Evolutionary conservation across 805 yeast species (phyloP), one percentile per base, ranked within the genome.

Genomic region (Lipomyces anomalus): DNA sequence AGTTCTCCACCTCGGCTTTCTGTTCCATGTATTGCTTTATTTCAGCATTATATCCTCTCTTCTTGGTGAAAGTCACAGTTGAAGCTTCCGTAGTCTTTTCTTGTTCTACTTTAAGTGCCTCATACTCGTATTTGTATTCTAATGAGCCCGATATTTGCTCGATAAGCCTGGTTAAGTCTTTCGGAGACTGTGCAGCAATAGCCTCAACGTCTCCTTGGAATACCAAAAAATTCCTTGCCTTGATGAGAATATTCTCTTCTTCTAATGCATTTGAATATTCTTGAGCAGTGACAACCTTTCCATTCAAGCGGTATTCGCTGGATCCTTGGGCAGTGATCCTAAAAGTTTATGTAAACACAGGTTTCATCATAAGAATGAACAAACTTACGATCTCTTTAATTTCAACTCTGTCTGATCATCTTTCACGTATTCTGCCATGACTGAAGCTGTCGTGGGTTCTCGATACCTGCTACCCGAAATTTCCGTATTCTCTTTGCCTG

Each of bases 201-300:
- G 80, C 83, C 62, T 90, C 97, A 41, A 92, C 95, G 61, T 90
- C 97, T 49, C 98, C 97, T 68, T 92, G 98, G 61, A 90, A 88
- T 5, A 92, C 97, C 49, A 92, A 67, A 58, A 90, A 90, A 63
- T 92, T 92, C 60, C 86, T 75, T 1, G 97, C 96, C 60, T 84
- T 86, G 54, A 88, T 83, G 48, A 89, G 67, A 44, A 90, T 87
- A 58, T 86, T 85, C 60, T 90, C 94, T 4, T 70, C 68, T 55
- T 82, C 84, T 59, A 92, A 71, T 1, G 80, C 71, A 40, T 71
- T 70, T 0, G 82, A 60, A 59, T 92, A 92, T 47, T 80, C 81
- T 32, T 70, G 63, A 6, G 83, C 82, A 7, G 83, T 71, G 1
- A 80, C 87, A 0, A 67, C 60, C 46, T 68, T 70, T 33, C 74